Evolutionary conservation across 2,329 filamentous ascomycete species (phyloP).

Genomic region (Aspergillus tubingensis): DNA sequence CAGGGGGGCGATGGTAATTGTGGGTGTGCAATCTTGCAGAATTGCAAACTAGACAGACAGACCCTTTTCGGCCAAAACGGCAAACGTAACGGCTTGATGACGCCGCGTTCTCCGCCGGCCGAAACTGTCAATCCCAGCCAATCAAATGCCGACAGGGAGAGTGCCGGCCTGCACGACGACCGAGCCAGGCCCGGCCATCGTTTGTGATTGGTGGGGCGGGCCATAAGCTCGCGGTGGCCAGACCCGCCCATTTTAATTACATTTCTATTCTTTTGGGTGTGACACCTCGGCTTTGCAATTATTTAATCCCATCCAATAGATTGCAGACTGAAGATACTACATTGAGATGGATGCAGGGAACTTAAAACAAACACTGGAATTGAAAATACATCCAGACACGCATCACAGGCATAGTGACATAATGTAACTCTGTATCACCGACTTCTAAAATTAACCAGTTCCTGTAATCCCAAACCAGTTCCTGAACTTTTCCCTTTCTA

Average conservation of each 20-base stretch:
- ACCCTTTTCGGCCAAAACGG: background rate
- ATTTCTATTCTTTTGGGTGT: background rate
- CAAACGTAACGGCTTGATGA: background rate
- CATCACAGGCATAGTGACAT: too few species aligned
- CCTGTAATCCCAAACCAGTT: too few species aligned
- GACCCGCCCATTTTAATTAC: too few species aligned
- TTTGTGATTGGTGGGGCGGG: background rate
- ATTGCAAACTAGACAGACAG: background rate
- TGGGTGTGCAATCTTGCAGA: background rate
- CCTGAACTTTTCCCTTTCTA: too few species aligned
- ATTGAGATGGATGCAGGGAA: too few species aligned
- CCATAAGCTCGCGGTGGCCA: conserved; percentile 1
- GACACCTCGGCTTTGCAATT: background rate
- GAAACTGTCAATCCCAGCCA: background rate
- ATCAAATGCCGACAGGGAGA: background rate
- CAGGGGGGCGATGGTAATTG: too few species aligned
- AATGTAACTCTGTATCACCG: too few species aligned
- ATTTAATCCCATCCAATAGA: too few species aligned
- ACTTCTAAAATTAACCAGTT: too few species aligned
- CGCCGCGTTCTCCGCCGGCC: conserved; percentile 2
- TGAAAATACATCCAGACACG: too few species aligned
- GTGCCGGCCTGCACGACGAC: background rate
- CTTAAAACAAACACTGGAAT: too few species aligned
- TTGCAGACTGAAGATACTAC: too few species aligned
- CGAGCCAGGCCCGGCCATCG: background rate